Conservation (phyloP, 2,329 filamentous ascomycete species). For the Aspergillus latus region DNA sequence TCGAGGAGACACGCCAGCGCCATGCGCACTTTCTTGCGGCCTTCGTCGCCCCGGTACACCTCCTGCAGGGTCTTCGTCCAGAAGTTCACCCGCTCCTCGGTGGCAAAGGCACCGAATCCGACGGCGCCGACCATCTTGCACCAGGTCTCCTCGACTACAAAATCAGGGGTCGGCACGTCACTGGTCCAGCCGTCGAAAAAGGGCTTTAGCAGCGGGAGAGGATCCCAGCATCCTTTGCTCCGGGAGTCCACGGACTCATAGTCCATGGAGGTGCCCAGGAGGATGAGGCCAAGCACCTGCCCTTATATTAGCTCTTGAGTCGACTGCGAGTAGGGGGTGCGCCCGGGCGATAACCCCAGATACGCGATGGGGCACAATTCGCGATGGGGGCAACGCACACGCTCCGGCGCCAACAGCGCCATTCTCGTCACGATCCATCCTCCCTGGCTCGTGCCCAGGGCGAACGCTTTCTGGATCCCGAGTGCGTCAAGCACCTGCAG, state of each 20-base stretch:
- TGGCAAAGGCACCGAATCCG: slow-evolving; percentile 47
- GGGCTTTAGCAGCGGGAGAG: slow-evolving; percentile 31
- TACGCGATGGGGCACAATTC: no score
- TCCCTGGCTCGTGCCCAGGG: slow-evolving; percentile 54
- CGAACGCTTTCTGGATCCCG: slow-evolving; percentile 47
- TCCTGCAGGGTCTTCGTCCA: slow-evolving; percentile 48
- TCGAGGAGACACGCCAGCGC: slow-evolving; percentile 51
- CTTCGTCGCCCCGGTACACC: slow-evolving; percentile 53
- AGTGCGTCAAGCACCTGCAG: slow-evolving; percentile 55
- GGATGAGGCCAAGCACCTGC: slow-evolving; percentile 53
- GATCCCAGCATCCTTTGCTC: slow-evolving; percentile 52
- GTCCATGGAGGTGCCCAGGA: slow-evolving; percentile 55
- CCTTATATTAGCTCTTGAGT: background rate
- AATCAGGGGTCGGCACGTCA: slow-evolving; percentile 41
- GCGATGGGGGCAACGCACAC: slow-evolving; percentile 31
- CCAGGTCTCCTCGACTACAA: slow-evolving; percentile 44
- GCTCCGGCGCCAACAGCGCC: slow-evolving; percentile 53
- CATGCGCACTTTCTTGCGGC: slow-evolving; percentile 49
- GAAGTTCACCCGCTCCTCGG: slow-evolving; percentile 40
- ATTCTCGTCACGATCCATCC: slow-evolving; percentile 55
- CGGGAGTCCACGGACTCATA: slow-evolving; percentile 48
- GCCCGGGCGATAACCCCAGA: no score
- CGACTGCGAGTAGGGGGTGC: no score
- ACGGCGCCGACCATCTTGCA: slow-evolving; percentile 48
- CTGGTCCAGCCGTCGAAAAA: slow-evolving; percentile 45